phyloP scores from a whole-genome alignment of 2,329 filamentous ascomycete species.

The Aureobasidium sp. region DNA sequence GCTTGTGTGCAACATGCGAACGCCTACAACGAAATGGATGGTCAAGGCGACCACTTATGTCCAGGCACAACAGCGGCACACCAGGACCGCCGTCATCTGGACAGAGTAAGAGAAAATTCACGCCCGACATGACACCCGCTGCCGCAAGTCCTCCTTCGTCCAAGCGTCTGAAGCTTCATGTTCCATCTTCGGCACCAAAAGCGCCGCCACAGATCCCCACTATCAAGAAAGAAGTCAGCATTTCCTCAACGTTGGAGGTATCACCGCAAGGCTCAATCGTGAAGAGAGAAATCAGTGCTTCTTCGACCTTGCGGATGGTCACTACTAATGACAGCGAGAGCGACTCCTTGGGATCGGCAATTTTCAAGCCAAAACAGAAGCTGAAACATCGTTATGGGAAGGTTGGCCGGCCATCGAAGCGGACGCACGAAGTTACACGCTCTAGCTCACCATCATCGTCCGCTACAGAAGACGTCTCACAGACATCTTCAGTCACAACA shows the following conservation, averaged over 20 bases:
- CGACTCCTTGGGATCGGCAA: background rate
- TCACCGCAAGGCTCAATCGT: background rate
- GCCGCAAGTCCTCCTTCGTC: background rate
- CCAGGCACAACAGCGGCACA: background rate
- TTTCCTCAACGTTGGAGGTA: background rate
- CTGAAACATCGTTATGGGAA: constrained; percentile 12
- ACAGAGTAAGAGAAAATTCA: background rate
- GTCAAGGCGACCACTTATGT: constrained; percentile 30
- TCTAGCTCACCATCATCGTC: constrained; percentile 17
- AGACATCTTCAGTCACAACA: constrained; percentile 17
- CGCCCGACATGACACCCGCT: background rate
- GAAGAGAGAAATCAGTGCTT: constrained; percentile 20
- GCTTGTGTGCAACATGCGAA: constrained; percentile 85
- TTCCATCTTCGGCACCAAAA: background rate
- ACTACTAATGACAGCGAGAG: constrained; percentile 2
- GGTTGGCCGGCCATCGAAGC: background rate
- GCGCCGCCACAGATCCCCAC: background rate
- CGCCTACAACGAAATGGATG: constrained; percentile 70
- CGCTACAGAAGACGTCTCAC: constrained; percentile 14
- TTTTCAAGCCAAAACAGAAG: constrained; percentile 4
- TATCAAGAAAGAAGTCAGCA: constrained; percentile 5
- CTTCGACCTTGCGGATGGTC: background rate
- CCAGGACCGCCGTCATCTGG: background rate
- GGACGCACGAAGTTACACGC: constrained; percentile 8
- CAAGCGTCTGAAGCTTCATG: background rate